Percentiles rank a stretch among this genome's conserved stretches.
Conservation (phyloP, 2,329 filamentous ascomycete species). For the Botrytis paeoniae region DNA sequence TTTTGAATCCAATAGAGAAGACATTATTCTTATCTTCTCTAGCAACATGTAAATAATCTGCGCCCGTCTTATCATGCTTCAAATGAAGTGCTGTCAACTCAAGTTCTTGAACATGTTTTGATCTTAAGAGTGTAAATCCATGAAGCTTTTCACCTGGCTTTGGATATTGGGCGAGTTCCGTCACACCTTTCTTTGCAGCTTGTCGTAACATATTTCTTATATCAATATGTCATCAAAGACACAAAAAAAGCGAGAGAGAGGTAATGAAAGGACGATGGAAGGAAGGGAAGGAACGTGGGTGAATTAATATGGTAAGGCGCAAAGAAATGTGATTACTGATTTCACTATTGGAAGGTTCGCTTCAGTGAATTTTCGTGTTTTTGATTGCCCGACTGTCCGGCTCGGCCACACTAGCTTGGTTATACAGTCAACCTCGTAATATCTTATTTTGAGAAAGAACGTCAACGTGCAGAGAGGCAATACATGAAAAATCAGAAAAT, state of each 20-base stretch:
- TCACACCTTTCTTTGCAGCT: slow-evolving; percentile 56
- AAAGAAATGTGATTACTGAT: slow-evolving; percentile 3
- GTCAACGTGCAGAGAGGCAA: slow-evolving; percentile 18
- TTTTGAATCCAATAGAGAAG: slow-evolving; percentile 99
- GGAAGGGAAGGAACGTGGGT: not conserved
- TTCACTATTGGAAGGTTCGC: slow-evolving; percentile 13
- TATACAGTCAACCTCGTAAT: slow-evolving; percentile 20
- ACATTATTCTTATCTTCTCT: slow-evolving; percentile 98
- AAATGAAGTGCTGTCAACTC: slow-evolving; percentile 88
- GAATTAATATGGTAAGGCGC: slow-evolving; percentile 7
- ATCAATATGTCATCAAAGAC: slow-evolving; percentile 13
- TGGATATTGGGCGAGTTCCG: slow-evolving; percentile 72
- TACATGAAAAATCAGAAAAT: slow-evolving; percentile 16
- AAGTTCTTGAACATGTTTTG: slow-evolving; percentile 90
- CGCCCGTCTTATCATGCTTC: slow-evolving; percentile 90
- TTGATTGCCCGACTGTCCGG: slow-evolving; percentile 19
- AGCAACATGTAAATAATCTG: slow-evolving; percentile 93
- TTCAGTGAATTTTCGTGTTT: slow-evolving; percentile 18
- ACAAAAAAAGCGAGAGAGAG: not conserved
- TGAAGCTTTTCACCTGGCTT: slow-evolving; percentile 81
- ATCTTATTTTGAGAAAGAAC: slow-evolving; percentile 17
- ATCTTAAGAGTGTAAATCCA: slow-evolving; percentile 85
- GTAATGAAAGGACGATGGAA: not conserved
- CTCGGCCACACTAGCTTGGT: slow-evolving; percentile 16
- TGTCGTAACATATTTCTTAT: slow-evolving; percentile 49